Conservation (phyloP, 345 rosid genomes). For the Balakata baccata region DNA sequence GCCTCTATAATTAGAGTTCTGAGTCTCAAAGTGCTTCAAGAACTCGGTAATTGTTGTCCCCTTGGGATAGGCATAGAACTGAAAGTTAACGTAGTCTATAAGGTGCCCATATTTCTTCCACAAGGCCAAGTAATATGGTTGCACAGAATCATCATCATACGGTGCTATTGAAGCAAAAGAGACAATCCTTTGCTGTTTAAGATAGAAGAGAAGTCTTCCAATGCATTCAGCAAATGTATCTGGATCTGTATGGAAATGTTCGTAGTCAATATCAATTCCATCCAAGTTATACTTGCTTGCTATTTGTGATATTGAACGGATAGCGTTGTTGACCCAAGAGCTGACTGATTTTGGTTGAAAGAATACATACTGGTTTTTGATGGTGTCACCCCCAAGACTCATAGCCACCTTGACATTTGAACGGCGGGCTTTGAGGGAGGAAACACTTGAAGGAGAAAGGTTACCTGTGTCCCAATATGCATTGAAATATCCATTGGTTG, state of each 20-base stretch:
- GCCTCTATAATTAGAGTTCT: conserved; percentile 40
- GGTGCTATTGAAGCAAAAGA: conserved; percentile 60
- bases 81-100: conserved; percentile 59
- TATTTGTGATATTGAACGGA: conserved; percentile 38
- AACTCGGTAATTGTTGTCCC: conserved; percentile 43
- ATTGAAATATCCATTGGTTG: conserved; percentile 47
- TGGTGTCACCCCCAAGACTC: conserved; percentile 56
- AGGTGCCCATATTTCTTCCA: conserved; percentile 51
- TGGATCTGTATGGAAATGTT: conserved; percentile 50
- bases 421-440: conserved; percentile 38
- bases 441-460: conserved; percentile 34
- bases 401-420: conserved; percentile 48
- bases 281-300: conserved; percentile 36
- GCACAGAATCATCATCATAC: conserved; percentile 36
- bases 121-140: conserved; percentile 46
- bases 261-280: conserved; percentile 55
- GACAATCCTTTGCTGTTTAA: conserved; percentile 21
- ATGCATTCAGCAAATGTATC: conserved; percentile 55
- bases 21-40: conserved; percentile 31
- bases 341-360: conserved; percentile 40
- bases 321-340: conserved; percentile 52
- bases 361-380: conserved; percentile 2
- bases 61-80: conserved; percentile 49
- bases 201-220: conserved; percentile 38
- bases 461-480: conserved; percentile 42